Base-by-base conservation (phyloP, 805 yeast genomes). In the Wickerhamiella domercqiae region DNA sequence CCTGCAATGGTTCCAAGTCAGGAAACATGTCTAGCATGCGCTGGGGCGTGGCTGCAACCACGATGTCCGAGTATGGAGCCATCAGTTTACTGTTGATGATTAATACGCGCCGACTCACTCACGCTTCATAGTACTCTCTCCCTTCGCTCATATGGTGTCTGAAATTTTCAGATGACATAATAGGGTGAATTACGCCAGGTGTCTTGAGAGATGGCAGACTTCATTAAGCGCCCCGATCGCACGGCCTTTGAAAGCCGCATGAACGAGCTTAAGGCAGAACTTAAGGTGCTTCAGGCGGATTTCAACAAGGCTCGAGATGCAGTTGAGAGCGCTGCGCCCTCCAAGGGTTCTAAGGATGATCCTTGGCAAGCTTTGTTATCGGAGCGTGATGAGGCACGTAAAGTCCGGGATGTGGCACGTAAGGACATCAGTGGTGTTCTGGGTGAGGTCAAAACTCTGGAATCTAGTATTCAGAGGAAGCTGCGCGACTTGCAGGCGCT, bases 371-470 rank as follows among this genome's bases (percentile, higher is more conserved):
- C 52, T 65, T 73, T 66, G 47, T 61, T 62, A 43, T 65, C 60
- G 34, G 62, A 67, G 54, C 61, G 70, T 40, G 62, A 61, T 40
- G 63, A 56, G 39, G 57, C 69, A 45, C 64, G 64, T 52, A 61
- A 59, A 47, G 59, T 61, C 45, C 58, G 67, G 47, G 70, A 69
- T 53, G 18, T 14, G 19, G 40, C 43, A 25, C 40, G 42, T 28
- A 49, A 53, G 32, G 59, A 64, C 44, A 64, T 71, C 56, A 62
- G 57, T 44, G 49, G 59, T 29, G 54, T 60, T 57, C 45, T 63
- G 49, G 81, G 76, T 43, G 81, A 78, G 60, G 71, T 87, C 55
- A 78, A 73, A 58, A 64, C 65, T 30, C 59, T 75, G 44, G 96
- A 90, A 51, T 62, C 68, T 39, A 64, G 64, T 40, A 63, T 82